phyloP scores from a whole-genome alignment of 2,329 filamentous ascomycete species.

The Massarina eburnea region DNA sequence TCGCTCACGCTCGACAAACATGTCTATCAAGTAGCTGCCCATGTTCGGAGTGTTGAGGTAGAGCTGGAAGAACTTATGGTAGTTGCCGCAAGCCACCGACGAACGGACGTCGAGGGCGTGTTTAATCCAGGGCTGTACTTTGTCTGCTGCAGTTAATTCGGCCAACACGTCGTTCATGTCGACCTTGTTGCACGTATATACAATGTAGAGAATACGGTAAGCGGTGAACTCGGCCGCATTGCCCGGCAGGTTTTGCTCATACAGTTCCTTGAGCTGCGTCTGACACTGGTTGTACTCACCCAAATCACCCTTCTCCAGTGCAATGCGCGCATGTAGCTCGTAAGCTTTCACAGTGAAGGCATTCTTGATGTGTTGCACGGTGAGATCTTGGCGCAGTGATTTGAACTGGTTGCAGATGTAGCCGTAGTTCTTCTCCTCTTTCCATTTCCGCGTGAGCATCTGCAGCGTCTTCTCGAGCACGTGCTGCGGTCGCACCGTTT shows the following conservation, averaged over 20 bases:
- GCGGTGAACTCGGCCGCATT: slow-evolving; percentile 96
- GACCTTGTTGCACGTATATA: slow-evolving; percentile 97
- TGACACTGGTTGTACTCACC: slow-evolving; percentile 99
- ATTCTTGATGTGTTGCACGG: slow-evolving; percentile 94
- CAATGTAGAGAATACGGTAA: slow-evolving; percentile 99
- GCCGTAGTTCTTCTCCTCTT: slow-evolving; percentile 86
- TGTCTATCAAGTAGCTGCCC: slow-evolving; percentile 98
- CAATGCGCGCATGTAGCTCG: slow-evolving; percentile 96
- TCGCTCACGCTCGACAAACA: slow-evolving; percentile 94
- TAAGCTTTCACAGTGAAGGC: slow-evolving; percentile 96
- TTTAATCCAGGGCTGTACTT: slow-evolving; percentile 77
- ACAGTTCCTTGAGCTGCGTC: slow-evolving; percentile 91
- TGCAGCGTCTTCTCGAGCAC: slow-evolving; percentile 84
- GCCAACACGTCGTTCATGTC: slow-evolving; percentile 97
- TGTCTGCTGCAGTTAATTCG: slow-evolving; percentile 98
- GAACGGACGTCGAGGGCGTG: slow-evolving; percentile 92
- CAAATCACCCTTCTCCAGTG: slow-evolving; percentile 95
- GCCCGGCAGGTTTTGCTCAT: slow-evolving; percentile 82
- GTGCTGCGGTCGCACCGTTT: slow-evolving; percentile 80
- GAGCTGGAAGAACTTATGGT: slow-evolving; percentile 96
- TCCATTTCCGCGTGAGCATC: slow-evolving; percentile 92
- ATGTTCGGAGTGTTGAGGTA: slow-evolving; percentile 94
- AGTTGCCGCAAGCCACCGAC: slow-evolving; percentile 89
- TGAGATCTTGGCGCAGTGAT: slow-evolving; percentile 95
- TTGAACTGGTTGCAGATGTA: slow-evolving; percentile 99